These are phyloP conservation scores for Phyllosticta capitalensis DNA, from an alignment of 2,329 filamentous ascomycete genomes.

Conservation along the genomic window DNA sequence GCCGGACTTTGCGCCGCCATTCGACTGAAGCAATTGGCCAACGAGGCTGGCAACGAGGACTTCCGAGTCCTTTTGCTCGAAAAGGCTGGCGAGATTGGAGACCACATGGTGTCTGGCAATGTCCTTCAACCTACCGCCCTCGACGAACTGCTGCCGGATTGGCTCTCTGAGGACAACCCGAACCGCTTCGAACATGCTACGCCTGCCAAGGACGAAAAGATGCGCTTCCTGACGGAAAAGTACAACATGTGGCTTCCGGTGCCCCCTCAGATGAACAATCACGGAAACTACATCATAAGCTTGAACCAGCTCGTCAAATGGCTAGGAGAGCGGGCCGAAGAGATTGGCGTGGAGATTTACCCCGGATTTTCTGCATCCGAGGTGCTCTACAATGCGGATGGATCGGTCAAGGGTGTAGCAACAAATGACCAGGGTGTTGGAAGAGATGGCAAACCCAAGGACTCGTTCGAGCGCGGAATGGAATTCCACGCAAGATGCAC, in stretches of 20 bases:
- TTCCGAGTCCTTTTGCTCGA: slow-evolving; percentile 89
- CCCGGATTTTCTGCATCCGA: slow-evolving; percentile 93
- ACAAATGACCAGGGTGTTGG: slow-evolving; percentile 89
- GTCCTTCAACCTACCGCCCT: slow-evolving; percentile 85
- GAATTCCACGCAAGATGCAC: slow-evolving; percentile 92
- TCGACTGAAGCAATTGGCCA: slow-evolving; percentile 88
- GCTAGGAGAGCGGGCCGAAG: slow-evolving; percentile 93
- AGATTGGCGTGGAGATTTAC: slow-evolving; percentile 91
- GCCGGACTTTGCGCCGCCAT: slow-evolving; percentile 90
- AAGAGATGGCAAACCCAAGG: slow-evolving; percentile 74
- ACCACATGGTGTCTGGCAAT: slow-evolving; percentile 91
- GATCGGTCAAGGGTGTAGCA: slow-evolving; percentile 84
- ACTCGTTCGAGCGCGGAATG: slow-evolving; percentile 92
- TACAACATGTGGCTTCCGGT: slow-evolving; percentile 69
- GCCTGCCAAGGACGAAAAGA: slow-evolving; percentile 71
- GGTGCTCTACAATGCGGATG: slow-evolving; percentile 76
- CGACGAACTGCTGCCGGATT: slow-evolving; percentile 85
- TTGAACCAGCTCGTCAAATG: slow-evolving; percentile 92
- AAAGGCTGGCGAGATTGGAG: slow-evolving; percentile 89
- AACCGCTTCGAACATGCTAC: slow-evolving; percentile 82
- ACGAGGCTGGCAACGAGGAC: slow-evolving; percentile 88
- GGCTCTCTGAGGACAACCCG: slow-evolving; percentile 81
- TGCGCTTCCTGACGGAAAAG: slow-evolving; percentile 87
- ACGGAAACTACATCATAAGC: slow-evolving; percentile 95
- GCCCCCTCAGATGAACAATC: slow-evolving; percentile 95